Conservation (phyloP, 345 rosid genomes). For the Reutealis trisperma region DNA sequence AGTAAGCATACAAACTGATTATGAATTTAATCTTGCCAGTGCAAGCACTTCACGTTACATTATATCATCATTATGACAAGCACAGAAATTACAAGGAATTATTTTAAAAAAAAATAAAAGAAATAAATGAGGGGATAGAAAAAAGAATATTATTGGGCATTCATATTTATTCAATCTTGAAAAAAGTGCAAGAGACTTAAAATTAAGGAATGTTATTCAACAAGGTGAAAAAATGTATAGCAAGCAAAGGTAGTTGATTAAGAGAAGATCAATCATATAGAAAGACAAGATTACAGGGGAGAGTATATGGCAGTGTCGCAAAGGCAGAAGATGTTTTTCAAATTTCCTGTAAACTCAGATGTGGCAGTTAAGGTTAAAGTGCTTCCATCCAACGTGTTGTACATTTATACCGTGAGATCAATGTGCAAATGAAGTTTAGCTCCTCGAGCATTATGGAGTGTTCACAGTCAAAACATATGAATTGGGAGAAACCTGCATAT, state of each 20-base stretch:
- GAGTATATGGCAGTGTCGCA: background rate
- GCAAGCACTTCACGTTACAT: background rate
- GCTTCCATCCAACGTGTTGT: background rate
- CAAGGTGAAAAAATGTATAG: background rate
- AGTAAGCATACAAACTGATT: background rate
- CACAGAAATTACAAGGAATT: too few species aligned
- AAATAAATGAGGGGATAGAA: too few species aligned
- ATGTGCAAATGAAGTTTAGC: background rate
- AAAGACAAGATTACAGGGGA: background rate
- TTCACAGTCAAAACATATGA: background rate
- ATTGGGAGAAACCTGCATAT: conserved; percentile 7
- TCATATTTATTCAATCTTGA: too few species aligned
- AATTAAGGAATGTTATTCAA: too few species aligned
- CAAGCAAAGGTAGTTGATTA: background rate
- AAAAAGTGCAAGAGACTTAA: too few species aligned
- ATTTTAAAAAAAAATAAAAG: too few species aligned
- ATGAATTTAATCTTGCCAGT: background rate
- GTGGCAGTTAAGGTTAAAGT: background rate
- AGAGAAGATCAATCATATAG: background rate
- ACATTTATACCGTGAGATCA: background rate
- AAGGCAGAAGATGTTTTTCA: background rate
- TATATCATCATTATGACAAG: too few species aligned
- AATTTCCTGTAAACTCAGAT: background rate
- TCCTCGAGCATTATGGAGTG: background rate
- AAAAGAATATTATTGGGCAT: too few species aligned